These are phyloP conservation scores for Leccinum disarticulatum DNA, from an alignment of 768 basidiomycete genomes.

Conservation along the genomic window DNA sequence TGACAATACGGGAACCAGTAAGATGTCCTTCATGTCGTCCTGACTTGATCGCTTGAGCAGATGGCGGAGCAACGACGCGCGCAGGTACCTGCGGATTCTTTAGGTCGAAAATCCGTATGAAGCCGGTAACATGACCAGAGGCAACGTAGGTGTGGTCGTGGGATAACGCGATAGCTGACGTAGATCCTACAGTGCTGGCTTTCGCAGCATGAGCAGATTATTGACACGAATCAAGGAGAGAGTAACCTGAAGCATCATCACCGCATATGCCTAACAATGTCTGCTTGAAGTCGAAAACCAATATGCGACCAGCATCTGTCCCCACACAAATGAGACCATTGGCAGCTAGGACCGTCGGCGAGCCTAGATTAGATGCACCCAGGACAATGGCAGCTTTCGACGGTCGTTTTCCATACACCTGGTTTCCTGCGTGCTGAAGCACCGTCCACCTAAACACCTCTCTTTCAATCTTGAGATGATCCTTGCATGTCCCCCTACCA, in stretches of 20 bases:
- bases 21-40: slow-evolving; percentile 88
- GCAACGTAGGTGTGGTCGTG: slow-evolving; percentile 93
- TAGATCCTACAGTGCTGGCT: slow-evolving; percentile 67
- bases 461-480: slow-evolving; percentile 32
- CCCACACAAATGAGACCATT: slow-evolving; percentile 91
- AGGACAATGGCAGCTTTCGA: slow-evolving; percentile 64
- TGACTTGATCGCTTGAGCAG: slow-evolving; percentile 62
- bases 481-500: slow-evolving; percentile 22
- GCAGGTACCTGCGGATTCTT: slow-evolving; percentile 65
- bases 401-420: slow-evolving; percentile 51
- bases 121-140: slow-evolving; percentile 80
- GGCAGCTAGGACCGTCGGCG: slow-evolving; percentile 78
- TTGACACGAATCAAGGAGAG: slow-evolving; percentile 8
- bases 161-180: slow-evolving; percentile 88
- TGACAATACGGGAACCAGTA: slow-evolving; percentile 73
- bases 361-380: slow-evolving; percentile 56
- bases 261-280: slow-evolving; percentile 79
- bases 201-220: slow-evolving; percentile 25
- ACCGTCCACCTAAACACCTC: slow-evolving; percentile 79
- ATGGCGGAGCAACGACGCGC: slow-evolving; percentile 69
- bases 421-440: slow-evolving; percentile 56
- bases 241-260: slow-evolving; percentile 59
- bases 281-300: slow-evolving; percentile 91
- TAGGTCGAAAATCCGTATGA: slow-evolving; percentile 85
- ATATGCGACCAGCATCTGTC: slow-evolving; percentile 71